A percentile compares a stretch with the other conserved stretches of the same genome.
These are phyloP conservation scores for Bipolaris victoriae DNA, from an alignment of 2,329 filamentous ascomycete genomes.

Conservation along the genomic window DNA sequence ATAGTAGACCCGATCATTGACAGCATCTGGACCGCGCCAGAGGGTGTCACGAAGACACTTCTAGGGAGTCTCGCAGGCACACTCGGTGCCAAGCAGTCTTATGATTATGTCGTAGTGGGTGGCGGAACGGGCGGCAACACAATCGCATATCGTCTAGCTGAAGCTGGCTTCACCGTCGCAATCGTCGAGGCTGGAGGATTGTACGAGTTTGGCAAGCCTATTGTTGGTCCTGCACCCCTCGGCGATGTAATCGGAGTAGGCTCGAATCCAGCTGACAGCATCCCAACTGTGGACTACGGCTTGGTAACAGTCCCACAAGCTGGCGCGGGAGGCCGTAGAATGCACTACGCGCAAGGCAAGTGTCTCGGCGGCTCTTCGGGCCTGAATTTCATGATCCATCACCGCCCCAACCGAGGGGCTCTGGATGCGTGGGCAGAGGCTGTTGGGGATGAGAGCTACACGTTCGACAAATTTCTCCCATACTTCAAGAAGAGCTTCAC, in stretches of 20 bases:
- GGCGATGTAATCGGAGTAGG: conserved; percentile 2
- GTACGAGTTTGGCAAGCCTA: conserved; percentile 31
- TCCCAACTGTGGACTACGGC: conserved; percentile 15
- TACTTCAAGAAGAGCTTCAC: conserved; percentile 1
- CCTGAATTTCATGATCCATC: conserved; percentile 2
- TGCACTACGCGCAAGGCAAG: conserved; percentile 8
- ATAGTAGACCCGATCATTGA: not conserved
- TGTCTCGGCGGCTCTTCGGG: conserved; percentile 26
- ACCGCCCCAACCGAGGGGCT: conserved; percentile 1
- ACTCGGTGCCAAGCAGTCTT: conserved; percentile 13
- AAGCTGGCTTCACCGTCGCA: conserved; percentile 17
- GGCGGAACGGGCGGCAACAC: conserved; percentile 29
- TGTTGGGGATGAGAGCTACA: not conserved
- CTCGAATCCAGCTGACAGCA: conserved; percentile 19
- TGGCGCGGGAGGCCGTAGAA: not conserved
- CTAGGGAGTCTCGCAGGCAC: not conserved
- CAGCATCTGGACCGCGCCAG: conserved; percentile 5
- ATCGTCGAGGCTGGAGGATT: conserved; percentile 24
- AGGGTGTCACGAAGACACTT: conserved; percentile 1
- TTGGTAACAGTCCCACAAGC: conserved; percentile 1
- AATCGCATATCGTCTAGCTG: conserved; percentile 28
- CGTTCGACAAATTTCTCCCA: not conserved
- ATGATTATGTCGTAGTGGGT: conserved; percentile 35
- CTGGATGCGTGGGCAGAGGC: conserved; percentile 1
- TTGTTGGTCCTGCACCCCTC: conserved; percentile 20